Evolutionary conservation across 257 asterid species (phyloP).

Genomic region (Perilla frutescens): DNA sequence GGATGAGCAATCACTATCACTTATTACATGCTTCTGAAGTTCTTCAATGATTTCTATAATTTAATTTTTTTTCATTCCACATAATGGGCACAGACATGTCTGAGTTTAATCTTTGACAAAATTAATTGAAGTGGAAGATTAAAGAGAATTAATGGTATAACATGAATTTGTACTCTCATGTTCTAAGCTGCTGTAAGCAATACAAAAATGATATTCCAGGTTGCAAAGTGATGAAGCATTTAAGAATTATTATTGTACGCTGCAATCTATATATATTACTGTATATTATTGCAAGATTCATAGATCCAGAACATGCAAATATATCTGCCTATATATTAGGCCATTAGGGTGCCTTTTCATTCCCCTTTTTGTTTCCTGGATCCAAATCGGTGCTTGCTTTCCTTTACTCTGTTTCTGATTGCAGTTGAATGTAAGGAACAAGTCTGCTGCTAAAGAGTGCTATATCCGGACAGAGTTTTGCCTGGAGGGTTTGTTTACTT

Average conservation of each 20-base stretch:
- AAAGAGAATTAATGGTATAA: no score
- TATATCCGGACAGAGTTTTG: constrained; percentile 82
- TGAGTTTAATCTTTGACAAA: no score
- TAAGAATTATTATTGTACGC: neutral
- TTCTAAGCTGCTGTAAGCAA: no score
- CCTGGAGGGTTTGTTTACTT: constrained; percentile 76
- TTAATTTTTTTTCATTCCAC: no score
- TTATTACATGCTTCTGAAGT: no score
- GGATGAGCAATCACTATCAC: no score
- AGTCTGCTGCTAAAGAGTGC: constrained; percentile 96
- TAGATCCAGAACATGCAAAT: constrained; percentile 10
- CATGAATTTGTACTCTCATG: no score
- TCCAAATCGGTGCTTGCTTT: constrained; percentile 34
- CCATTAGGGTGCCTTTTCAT: constrained; percentile 3
- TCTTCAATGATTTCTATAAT: no score
- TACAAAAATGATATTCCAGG: no score
- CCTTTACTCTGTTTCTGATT: constrained; percentile 37
- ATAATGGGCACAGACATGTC: no score
- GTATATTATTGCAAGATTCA: neutral
- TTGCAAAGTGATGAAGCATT: no score
- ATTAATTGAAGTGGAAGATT: no score
- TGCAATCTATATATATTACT: neutral
- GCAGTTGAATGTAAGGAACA: constrained; percentile 92
- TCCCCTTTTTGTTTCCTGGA: constrained; percentile 15
- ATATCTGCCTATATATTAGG: neutral